Evolutionary conservation across 2,329 filamentous ascomycete genomes (phyloP).

Genomic region (Hypoxylon sp.): DNA sequence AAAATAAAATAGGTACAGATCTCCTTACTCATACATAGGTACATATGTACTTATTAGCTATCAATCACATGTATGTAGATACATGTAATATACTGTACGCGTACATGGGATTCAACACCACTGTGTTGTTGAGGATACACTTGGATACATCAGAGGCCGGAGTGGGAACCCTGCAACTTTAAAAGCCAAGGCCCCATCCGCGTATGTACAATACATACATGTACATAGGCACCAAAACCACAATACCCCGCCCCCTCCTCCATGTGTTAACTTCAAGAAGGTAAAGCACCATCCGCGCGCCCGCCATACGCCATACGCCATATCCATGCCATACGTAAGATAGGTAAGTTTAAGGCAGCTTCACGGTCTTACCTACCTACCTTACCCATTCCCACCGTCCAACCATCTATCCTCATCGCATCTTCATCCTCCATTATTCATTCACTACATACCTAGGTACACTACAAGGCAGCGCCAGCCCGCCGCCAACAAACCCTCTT

Average conservation of each 20-base stretch:
- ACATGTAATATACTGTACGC: not conserved
- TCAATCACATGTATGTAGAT: too few relatives aligned
- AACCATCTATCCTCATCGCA: conserved; percentile 7
- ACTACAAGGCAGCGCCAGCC: conserved; percentile 23
- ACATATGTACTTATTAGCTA: too few relatives aligned
- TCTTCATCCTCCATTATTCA: conserved; percentile 9
- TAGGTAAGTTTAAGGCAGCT: conserved; percentile 35
- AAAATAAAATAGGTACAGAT: too few relatives aligned
- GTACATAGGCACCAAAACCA: not conserved
- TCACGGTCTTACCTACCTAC: conserved; percentile 17
- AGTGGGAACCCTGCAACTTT: conserved; percentile 1
- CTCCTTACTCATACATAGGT: too few relatives aligned
- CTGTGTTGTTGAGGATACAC: too few relatives aligned
- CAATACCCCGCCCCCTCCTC: conserved; percentile 43
- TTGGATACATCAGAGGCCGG: too few relatives aligned
- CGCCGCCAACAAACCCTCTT: conserved; percentile 21
- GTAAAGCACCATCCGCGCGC: conserved; percentile 22
- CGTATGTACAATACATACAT: not conserved
- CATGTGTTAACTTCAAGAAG: conserved; percentile 12
- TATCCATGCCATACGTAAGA: conserved; percentile 40
- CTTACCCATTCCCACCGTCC: conserved; percentile 20
- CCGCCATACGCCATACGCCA: conserved; percentile 39
- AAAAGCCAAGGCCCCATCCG: conserved; percentile 8
- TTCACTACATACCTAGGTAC: too few relatives aligned
- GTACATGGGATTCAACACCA: too few relatives aligned